Evolutionary conservation across 495 filamentous ascomycete species (phyloP).

Genomic region (Xylaria flabelliformis): DNA sequence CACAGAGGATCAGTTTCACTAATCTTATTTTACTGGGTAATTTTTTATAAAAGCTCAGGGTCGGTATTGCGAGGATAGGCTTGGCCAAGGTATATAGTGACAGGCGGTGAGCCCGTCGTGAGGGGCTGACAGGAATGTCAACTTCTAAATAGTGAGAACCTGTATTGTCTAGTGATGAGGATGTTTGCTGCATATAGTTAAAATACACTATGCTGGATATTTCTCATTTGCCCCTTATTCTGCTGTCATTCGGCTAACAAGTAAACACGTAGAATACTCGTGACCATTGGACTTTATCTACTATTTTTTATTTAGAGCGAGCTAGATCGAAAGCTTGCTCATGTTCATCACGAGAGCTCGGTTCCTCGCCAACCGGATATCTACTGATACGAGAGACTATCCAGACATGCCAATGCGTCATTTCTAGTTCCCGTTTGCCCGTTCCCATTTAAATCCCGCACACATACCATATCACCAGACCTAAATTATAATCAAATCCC

Average conservation of each 20-base stretch:
- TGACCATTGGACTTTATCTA: not conserved
- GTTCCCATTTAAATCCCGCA: slow-evolving; percentile 17
- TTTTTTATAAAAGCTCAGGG: not conserved
- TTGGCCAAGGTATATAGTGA: not conserved
- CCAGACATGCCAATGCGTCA: slow-evolving; percentile 2
- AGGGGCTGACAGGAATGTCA: not conserved
- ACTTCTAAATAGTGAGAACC: not conserved
- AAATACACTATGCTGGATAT: not conserved
- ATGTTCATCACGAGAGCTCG: not conserved
- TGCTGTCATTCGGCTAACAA: not conserved
- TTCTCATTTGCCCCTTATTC: not conserved
- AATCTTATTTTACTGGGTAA: not conserved
- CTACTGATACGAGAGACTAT: not conserved
- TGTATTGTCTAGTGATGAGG: not conserved
- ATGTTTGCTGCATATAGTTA: not conserved
- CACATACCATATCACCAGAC: not conserved
- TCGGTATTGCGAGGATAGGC: not conserved
- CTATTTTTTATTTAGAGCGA: not conserved
- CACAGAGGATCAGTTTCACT: slow-evolving; percentile 93
- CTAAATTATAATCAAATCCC: not conserved
- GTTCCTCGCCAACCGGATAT: not conserved
- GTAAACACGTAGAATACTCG: not conserved
- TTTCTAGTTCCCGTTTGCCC: slow-evolving; percentile 3
- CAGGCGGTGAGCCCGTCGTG: not conserved
- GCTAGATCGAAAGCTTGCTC: not conserved